These are phyloP conservation scores for Teratosphaeria gauchensis DNA, from an alignment of 2,329 filamentous ascomycete genomes.

Conservation along the genomic window DNA sequence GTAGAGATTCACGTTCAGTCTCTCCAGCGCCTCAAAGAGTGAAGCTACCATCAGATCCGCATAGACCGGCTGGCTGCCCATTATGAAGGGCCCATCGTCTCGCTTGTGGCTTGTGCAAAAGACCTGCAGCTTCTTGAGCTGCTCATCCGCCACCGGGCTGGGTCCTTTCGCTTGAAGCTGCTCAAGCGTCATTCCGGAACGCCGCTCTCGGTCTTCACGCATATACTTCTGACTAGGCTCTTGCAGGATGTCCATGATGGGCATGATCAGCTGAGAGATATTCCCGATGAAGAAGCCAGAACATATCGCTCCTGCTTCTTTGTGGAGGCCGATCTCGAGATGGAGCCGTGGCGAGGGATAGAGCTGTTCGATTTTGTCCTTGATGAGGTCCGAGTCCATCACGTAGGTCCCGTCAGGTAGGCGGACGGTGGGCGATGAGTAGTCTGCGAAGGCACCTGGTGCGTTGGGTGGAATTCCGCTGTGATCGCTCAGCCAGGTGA, in stretches of 20 bases:
- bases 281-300: conserved; percentile 11
- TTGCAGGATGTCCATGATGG: conserved; percentile 17
- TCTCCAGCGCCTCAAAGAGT: conserved; percentile 11
- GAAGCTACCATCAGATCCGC: conserved; percentile 16
- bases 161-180: conserved; percentile 20
- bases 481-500: neutral
- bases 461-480: neutral
- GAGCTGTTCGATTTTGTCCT: conserved; percentile 9
- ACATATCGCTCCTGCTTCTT: neutral
- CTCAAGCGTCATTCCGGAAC: conserved; percentile 13
- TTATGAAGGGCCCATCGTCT: conserved; percentile 16
- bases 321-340: conserved; percentile 12
- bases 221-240: conserved; percentile 3
- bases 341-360: conserved; percentile 12
- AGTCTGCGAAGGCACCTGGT: neutral
- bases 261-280: conserved; percentile 9
- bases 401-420: conserved; percentile 9
- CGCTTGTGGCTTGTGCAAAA: conserved; percentile 12
- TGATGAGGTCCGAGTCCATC: conserved; percentile 17
- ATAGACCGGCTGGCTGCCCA: conserved; percentile 16
- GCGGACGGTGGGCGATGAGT: conserved; percentile 12
- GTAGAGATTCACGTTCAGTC: conserved; percentile 12
- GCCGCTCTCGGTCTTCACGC: conserved; percentile 5
- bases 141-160: conserved; percentile 10
- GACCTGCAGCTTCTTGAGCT: conserved; percentile 13